These are phyloP conservation scores for Ilyonectria destructans DNA, from an alignment of 2,329 filamentous ascomycete species.

Conservation along the genomic window DNA sequence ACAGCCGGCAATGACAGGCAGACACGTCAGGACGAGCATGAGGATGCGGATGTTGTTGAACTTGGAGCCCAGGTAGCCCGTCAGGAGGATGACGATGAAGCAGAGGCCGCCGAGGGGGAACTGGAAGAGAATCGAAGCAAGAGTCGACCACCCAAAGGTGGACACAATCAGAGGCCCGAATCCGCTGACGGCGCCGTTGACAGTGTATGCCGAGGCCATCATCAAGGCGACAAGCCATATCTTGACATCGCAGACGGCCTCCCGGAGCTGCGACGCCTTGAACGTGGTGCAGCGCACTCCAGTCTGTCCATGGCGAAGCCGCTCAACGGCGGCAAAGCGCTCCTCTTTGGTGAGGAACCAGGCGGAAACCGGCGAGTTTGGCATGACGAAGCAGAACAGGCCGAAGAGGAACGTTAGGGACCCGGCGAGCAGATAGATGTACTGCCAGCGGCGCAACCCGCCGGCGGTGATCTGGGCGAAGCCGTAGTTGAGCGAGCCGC, in stretches of 20 bases:
- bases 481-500: conserved; percentile 76
- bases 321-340: conserved; percentile 75
- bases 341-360: conserved; percentile 80
- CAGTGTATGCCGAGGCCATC: conserved; percentile 80
- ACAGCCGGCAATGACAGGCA: conserved; percentile 83
- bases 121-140: conserved; percentile 80
- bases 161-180: conserved; percentile 82
- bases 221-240: conserved; percentile 77
- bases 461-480: conserved; percentile 75
- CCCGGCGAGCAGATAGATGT: conserved; percentile 79
- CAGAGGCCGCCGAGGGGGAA: conserved; percentile 82
- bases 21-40: conserved; percentile 76
- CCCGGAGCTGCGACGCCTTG: conserved; percentile 72
- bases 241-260: conserved; percentile 73
- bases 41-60: conserved; percentile 76
- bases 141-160: conserved; percentile 77
- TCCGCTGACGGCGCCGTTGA: conserved; percentile 80
- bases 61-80: conserved; percentile 75
- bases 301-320: conserved; percentile 74
- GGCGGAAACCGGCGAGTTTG: conserved; percentile 76
- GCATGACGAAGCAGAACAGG: conserved; percentile 75
- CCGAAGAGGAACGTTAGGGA: conserved; percentile 77
- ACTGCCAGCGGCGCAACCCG: conserved; percentile 75
- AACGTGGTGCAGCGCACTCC: conserved; percentile 75
- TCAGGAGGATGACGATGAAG: conserved; percentile 76